Conservation (phyloP, 257 asterid species). For the Gynochthodes officinalis region DNA sequence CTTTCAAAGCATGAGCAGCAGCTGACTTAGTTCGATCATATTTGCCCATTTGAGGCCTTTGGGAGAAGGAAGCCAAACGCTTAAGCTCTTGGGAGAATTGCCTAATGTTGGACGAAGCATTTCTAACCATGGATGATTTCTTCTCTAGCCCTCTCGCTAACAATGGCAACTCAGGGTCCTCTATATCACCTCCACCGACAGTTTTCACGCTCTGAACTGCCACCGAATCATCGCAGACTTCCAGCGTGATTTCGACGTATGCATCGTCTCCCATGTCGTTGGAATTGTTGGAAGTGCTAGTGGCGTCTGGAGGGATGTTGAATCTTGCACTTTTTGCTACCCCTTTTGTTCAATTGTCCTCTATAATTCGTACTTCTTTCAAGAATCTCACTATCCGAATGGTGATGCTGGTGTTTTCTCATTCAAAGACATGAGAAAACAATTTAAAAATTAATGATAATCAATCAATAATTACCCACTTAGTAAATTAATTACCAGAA, state of each 20-base stretch:
- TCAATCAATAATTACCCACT: background rate
- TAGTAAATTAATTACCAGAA: slow-evolving; percentile 41
- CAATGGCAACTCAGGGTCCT: slow-evolving; percentile 74
- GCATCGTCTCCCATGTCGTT: slow-evolving; percentile 45
- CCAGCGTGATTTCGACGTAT: slow-evolving; percentile 87
- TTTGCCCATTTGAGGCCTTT: slow-evolving; percentile 32
- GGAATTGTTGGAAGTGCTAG: background rate
- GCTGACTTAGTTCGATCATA: slow-evolving; percentile 64
- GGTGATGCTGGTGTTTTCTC: too few relatives aligned
- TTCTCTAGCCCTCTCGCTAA: slow-evolving; percentile 67
- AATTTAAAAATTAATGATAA: too few relatives aligned
- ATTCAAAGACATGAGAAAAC: background rate
- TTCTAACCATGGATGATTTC: slow-evolving; percentile 52
- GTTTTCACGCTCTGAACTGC: too few relatives aligned
- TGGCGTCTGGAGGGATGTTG: slow-evolving; percentile 42
- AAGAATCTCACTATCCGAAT: too few relatives aligned
- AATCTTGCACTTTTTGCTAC: slow-evolving; percentile 65
- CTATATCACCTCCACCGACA: slow-evolving; percentile 73
- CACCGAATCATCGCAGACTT: too few relatives aligned
- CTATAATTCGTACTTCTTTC: too few relatives aligned
- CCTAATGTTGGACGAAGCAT: slow-evolving; percentile 56
- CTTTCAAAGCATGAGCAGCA: slow-evolving; percentile 66
- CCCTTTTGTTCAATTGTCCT: too few relatives aligned
- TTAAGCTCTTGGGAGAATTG: slow-evolving; percentile 71
- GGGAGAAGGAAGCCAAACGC: slow-evolving; percentile 54